Evolutionary conservation across 768 basidiomycete genomes (phyloP), one percentile per base, ranked within the genome.

Genomic region (Russula ochroleuca): DNA sequence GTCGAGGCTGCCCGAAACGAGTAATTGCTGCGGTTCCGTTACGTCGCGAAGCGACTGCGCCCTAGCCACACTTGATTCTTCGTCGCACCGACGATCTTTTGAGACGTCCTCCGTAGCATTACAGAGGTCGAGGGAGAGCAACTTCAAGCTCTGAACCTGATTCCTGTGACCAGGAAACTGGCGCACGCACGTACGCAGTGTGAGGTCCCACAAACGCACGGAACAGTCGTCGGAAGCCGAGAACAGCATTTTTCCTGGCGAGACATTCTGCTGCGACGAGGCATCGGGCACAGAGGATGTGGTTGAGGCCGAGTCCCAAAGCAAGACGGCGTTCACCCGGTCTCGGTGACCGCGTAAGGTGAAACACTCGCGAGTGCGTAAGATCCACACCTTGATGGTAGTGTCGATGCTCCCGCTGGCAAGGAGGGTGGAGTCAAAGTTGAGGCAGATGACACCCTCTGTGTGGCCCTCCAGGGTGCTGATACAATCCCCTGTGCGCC

Each of bases 381-480:
- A 84, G 74, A 98, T 97, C 91, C 93, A 92, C 37, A 97, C 87
- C 74, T 89, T 92, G 78, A 99, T 87, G 1, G 94, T 97, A n/a
- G 86, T 81, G 74, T 99, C 97, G 23, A 90, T 93, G 71, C 90
- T 90, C 7, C 97, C 97, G 63, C 90, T 93, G 6, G 92, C 96
- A 47, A 99, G 81, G 28, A 98, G 83, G 70, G 94, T 92, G 15
- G 85, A 85, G 74, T 98, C 94, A 73, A 92, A 98, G 71, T 92
- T 84, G 63, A 98, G 83, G 71, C 87, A 92, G 9, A 98, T 85
- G 38, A 99, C 90, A 61, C 93, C 94, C 53, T 90, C 93, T 13
- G 89, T 85, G 72, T 99, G 97, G 2, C 94, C 94, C 35, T 89
- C 85, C 23, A 99, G 78, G 0, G 89, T 94, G 63, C 93, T 82